These are phyloP conservation scores for Solanum virginianum DNA, from an alignment of 257 asterid genomes.

Conservation along the genomic window DNA sequence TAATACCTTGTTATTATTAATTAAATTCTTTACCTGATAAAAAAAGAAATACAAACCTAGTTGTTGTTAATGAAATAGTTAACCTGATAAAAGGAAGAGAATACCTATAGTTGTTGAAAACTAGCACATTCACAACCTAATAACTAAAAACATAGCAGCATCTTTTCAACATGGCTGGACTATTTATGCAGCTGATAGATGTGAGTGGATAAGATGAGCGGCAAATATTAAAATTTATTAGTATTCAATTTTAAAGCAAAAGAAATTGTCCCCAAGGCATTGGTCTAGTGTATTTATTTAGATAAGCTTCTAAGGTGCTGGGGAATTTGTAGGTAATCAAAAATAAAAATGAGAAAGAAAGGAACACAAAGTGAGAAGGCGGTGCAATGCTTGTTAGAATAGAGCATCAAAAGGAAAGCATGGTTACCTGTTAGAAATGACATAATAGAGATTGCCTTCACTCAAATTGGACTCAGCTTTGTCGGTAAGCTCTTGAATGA, in stretches of 20 bases:
- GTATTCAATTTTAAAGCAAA: no score
- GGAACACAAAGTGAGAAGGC: not conserved
- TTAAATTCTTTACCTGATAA: not conserved
- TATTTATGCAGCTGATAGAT: not conserved
- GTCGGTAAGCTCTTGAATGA: constrained; percentile 42
- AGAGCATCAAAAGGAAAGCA: not conserved
- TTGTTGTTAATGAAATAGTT: not conserved
- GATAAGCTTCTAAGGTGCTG: not conserved
- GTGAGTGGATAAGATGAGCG: not conserved
- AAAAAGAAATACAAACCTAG: not conserved
- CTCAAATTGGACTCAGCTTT: constrained; percentile 68
- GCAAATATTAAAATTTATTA: not conserved
- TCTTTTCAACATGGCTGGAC: not conserved
- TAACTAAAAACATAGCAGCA: not conserved
- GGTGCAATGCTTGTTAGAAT: not conserved
- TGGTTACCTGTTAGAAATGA: constrained; percentile 48
- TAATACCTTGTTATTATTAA: not conserved
- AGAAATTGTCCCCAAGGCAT: not conserved
- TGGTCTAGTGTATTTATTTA: not conserved
- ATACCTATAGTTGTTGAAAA: not conserved
- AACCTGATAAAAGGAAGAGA: not conserved
- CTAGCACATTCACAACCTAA: not conserved
- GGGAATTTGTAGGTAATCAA: not conserved
- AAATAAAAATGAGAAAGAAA: not conserved
- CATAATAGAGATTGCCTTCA: constrained; percentile 64